Conservation (phyloP, 352 stramenopile genomes). For the Nothophytophthora sp. region DNA sequence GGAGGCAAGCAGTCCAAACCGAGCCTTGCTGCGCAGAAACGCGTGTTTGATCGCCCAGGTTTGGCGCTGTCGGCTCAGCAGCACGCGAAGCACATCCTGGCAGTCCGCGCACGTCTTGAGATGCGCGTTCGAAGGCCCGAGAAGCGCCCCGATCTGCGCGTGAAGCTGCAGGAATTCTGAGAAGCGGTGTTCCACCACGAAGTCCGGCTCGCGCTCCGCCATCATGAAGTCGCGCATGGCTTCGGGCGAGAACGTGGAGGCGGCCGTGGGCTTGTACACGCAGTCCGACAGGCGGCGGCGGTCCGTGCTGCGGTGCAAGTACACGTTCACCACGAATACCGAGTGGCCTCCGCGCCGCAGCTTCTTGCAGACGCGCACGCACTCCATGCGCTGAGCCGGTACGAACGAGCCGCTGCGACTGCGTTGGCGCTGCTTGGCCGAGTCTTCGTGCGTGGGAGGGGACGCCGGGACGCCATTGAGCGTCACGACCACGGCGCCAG, state of each 20-base stretch:
- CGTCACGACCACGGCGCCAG: too few relatives aligned
- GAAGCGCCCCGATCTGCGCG: constrained; percentile 8
- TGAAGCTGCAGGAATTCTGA: constrained; percentile 28
- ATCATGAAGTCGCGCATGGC: constrained; percentile 27
- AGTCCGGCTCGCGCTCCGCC: constrained; percentile 37
- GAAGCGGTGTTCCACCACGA: constrained; percentile 31
- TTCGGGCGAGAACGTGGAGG: constrained; percentile 17
- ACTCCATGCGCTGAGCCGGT: constrained; percentile 32
- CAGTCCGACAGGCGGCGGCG: constrained; percentile 28
- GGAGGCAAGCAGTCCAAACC: constrained; percentile 23
- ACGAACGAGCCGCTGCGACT: constrained; percentile 15
- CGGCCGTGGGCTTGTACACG: constrained; percentile 18
- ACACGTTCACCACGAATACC: constrained; percentile 30
- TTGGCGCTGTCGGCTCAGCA: constrained; percentile 10
- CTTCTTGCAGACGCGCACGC: constrained; percentile 28
- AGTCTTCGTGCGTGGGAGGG: too few relatives aligned
- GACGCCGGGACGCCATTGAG: constrained; percentile 8
- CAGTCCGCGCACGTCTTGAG: constrained; percentile 20
- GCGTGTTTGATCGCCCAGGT: constrained; percentile 28
- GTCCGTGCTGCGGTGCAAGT: constrained; percentile 24
- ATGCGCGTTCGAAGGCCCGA: constrained; percentile 3
- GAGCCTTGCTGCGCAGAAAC: constrained; percentile 21
- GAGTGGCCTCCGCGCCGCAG: constrained; percentile 25
- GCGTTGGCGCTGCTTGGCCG: constrained; percentile 3
- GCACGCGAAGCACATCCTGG: constrained; percentile 11